phyloP scores from a whole-genome alignment of 1,284 basidiomycete species.

The Trametes sp. region DNA sequence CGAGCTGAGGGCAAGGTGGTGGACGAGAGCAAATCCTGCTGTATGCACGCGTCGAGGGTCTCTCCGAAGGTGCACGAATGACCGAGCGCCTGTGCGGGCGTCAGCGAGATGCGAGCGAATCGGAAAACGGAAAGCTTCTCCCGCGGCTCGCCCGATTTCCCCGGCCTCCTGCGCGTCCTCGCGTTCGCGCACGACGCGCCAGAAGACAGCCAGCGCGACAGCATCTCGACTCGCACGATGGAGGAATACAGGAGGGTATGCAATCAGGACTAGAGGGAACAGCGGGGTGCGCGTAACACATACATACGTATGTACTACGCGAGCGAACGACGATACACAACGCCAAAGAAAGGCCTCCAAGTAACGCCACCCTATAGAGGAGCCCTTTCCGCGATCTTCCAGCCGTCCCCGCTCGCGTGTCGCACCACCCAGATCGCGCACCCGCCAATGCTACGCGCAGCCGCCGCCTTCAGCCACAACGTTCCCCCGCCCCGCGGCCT shows the following conservation, averaged over 20 bases:
- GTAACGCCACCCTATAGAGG: no score
- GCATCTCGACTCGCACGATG: background rate
- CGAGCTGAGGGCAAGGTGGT: no score
- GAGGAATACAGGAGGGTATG: background rate
- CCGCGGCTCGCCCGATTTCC: background rate
- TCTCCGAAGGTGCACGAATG: background rate
- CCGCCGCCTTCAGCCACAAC: background rate
- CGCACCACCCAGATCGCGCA: background rate
- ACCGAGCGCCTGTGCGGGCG: background rate
- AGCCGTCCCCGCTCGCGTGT: background rate
- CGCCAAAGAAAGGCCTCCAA: background rate
- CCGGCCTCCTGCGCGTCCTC: background rate
- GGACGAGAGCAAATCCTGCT: background rate
- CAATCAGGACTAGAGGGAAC: no score
- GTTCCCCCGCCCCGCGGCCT: background rate
- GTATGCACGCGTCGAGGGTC: background rate
- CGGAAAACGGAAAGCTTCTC: background rate
- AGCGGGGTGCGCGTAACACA: no score
- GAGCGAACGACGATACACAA: conserved; percentile 9
- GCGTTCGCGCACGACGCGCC: background rate
- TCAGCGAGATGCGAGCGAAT: background rate
- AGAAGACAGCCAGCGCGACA: background rate
- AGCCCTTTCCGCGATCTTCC: background rate
- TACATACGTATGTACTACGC: background rate
- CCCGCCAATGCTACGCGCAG: background rate